Percentiles rank a stretch among this genome's conserved stretches.
phyloP scores from a whole-genome alignment of 148 eudicot genomes.

The Arbutus unedo region DNA sequence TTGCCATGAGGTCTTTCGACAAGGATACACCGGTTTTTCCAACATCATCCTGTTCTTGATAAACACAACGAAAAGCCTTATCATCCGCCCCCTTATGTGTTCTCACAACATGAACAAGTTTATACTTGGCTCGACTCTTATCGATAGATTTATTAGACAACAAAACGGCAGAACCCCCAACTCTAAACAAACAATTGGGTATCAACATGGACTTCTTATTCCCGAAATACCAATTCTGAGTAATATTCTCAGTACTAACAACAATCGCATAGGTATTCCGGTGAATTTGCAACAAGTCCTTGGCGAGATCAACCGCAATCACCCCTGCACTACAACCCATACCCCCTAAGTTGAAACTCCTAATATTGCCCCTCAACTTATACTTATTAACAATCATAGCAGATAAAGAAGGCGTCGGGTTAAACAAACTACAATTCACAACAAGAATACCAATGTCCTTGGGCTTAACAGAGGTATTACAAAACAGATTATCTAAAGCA shows the following conservation, averaged over 20 bases:
- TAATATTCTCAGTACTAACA: slow-evolving; percentile 17
- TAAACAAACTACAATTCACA: slow-evolving; percentile 31
- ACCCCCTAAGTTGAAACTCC: slow-evolving; percentile 17
- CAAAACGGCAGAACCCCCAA: slow-evolving; percentile 23
- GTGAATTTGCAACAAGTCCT: slow-evolving; percentile 16
- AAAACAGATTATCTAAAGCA: slow-evolving; percentile 27
- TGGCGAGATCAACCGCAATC: slow-evolving; percentile 13
- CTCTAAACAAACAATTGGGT: slow-evolving; percentile 21
- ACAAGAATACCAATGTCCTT: slow-evolving; percentile 34
- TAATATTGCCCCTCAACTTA: slow-evolving; percentile 17
- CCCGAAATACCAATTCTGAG: slow-evolving; percentile 21
- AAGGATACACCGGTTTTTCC: slow-evolving; percentile 2
- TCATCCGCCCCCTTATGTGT: slow-evolving; percentile 15
- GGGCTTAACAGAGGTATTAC: slow-evolving; percentile 22
- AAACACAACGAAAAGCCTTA: slow-evolving; percentile 11
- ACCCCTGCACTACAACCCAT: slow-evolving; percentile 25
- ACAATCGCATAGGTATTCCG: slow-evolving; percentile 16
- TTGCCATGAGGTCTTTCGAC: slow-evolving; percentile 14
- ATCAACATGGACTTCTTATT: slow-evolving; percentile 22
- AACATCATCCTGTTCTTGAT: slow-evolving; percentile 5
- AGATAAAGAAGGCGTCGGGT: slow-evolving; percentile 17
- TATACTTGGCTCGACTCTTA: slow-evolving; percentile 19
- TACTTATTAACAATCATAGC: slow-evolving; percentile 23
- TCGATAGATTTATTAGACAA: slow-evolving; percentile 16
- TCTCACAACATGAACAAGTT: slow-evolving; percentile 21